Percentiles rank a stretch among this genome's conserved stretches.
phyloP scores from a whole-genome alignment of 148 eudicot genomes.

The Diospyros kaki region DNA sequence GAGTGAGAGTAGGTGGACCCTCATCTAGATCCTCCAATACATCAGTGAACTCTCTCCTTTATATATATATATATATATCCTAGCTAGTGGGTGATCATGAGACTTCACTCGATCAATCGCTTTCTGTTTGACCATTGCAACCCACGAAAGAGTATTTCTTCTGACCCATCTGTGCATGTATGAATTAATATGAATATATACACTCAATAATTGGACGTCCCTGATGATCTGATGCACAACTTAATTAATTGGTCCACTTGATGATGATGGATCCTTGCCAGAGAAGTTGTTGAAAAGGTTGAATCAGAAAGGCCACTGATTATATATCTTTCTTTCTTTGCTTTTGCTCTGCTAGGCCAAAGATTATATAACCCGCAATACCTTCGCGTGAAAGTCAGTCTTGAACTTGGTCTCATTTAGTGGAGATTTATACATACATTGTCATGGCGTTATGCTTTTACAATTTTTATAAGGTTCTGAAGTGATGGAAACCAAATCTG shows the following conservation, averaged over 20 bases:
- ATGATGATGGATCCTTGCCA: too few relatives aligned
- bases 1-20: conserved; percentile 7
- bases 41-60: neutral
- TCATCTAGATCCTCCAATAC: conserved; percentile 9
- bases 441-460: conserved; percentile 11
- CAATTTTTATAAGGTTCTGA: neutral
- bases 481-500: too few relatives aligned
- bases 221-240: neutral
- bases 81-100: neutral
- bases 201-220: neutral
- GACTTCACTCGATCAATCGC: conserved; percentile 10
- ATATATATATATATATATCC: too few relatives aligned
- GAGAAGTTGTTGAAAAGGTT: too few relatives aligned
- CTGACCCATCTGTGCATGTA: neutral
- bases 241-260: too few relatives aligned
- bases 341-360: conserved; percentile 6
- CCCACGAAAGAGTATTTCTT: neutral
- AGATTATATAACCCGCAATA: conserved; percentile 7
- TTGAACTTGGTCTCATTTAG: conserved; percentile 18
- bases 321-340: neutral
- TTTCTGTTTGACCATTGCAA: conserved; percentile 10
- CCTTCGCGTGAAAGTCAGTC: conserved; percentile 27
- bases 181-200: neutral
- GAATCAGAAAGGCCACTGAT: conserved; percentile 3
- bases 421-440: neutral